Conservation (phyloP, 1,139 yeast species). For the Nakaseomyces glabratus region DNA sequence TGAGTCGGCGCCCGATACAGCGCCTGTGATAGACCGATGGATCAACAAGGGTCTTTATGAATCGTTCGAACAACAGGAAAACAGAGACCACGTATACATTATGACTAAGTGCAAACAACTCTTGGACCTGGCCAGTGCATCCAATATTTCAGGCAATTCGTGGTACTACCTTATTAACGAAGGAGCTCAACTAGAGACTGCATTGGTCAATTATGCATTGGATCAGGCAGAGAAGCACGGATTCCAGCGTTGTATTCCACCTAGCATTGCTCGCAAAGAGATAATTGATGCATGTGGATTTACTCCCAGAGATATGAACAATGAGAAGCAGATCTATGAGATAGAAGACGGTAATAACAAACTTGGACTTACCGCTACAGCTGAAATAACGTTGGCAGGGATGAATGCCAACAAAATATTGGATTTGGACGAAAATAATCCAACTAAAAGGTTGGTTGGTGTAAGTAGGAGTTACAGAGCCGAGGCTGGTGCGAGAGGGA, state of each 20-base stretch:
- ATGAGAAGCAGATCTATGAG: slow-evolving; percentile 77
- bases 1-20: slow-evolving; percentile 37
- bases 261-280: slow-evolving; percentile 73
- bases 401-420: slow-evolving; percentile 41
- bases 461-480: slow-evolving; percentile 85
- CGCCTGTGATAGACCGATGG: slow-evolving; percentile 43
- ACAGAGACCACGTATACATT: slow-evolving; percentile 56
- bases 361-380: slow-evolving; percentile 81
- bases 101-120: slow-evolving; percentile 33
- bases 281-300: slow-evolving; percentile 88
- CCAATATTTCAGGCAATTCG: slow-evolving; percentile 73
- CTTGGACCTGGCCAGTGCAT: slow-evolving; percentile 62
- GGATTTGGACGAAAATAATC: slow-evolving; percentile 18
- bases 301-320: slow-evolving; percentile 82
- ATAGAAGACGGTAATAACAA: slow-evolving; percentile 37
- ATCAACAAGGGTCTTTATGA: slow-evolving; percentile 36
- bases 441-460: slow-evolving; percentile 55
- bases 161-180: slow-evolving; percentile 83
- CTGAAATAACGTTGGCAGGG: slow-evolving; percentile 92
- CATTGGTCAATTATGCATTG: slow-evolving; percentile 72
- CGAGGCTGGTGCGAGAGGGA: slow-evolving; percentile 96
- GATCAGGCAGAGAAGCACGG: slow-evolving; percentile 58
- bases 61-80: slow-evolving; percentile 23
- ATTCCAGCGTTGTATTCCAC: slow-evolving; percentile 68
- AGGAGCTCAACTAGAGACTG: slow-evolving; percentile 86